Conservation (phyloP, 2,329 filamentous ascomycete genomes). For the Teratosphaeria gauchensis region DNA sequence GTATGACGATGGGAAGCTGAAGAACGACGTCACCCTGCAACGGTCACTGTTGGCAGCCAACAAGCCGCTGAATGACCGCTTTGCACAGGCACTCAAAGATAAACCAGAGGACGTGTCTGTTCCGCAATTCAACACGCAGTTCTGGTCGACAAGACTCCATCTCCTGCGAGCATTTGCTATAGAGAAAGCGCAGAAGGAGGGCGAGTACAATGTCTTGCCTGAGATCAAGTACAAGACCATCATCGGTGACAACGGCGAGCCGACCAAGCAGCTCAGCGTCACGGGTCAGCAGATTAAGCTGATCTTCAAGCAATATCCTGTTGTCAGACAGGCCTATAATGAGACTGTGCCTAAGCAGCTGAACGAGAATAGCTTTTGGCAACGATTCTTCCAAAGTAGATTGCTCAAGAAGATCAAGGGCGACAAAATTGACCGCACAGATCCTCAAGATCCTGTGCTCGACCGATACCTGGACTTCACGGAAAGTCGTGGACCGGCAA, state of each 20-base stretch:
- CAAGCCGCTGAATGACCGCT: constrained; percentile 62
- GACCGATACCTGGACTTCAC: constrained; percentile 76
- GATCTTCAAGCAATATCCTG: constrained; percentile 85
- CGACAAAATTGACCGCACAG: constrained; percentile 70
- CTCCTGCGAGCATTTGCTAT: constrained; percentile 84
- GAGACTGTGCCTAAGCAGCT: constrained; percentile 73
- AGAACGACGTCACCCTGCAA: constrained; percentile 71
- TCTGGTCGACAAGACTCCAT: constrained; percentile 85
- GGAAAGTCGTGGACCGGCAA: constrained; percentile 33
- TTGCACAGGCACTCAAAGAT: constrained; percentile 71
- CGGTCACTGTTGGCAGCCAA: constrained; percentile 80
- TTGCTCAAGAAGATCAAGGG: constrained; percentile 87
- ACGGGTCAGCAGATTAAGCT: constrained; percentile 86
- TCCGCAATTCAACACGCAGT: constrained; percentile 77
- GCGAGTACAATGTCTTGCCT: constrained; percentile 87
- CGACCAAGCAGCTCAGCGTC: constrained; percentile 66
- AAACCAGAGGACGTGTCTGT: constrained; percentile 78
- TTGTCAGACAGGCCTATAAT: constrained; percentile 84
- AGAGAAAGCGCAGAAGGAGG: constrained; percentile 74
- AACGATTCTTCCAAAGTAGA: constrained; percentile 82
- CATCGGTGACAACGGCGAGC: constrained; percentile 46
- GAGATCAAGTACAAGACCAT: constrained; percentile 54
- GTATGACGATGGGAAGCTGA: constrained; percentile 74
- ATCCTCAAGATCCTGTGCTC: constrained; percentile 67
- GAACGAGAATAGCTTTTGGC: constrained; percentile 78